These are phyloP conservation scores for Starmera dryadoides DNA, from an alignment of 805 yeast species.

Conservation along the genomic window DNA sequence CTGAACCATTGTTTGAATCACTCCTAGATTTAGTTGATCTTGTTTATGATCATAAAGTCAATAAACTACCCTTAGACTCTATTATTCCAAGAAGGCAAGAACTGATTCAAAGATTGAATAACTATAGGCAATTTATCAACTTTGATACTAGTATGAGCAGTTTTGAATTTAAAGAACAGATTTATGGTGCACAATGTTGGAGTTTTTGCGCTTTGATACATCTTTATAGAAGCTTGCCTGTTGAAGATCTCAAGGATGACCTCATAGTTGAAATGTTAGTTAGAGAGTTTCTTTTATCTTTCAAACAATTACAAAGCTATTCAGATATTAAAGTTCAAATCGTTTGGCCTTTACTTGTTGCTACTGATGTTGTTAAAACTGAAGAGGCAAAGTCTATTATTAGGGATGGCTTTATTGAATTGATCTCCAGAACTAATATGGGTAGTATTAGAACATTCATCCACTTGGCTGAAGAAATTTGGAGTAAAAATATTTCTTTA, in stretches of 20 bases:
- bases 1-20: not conserved
- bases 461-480: not conserved
- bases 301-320: not conserved
- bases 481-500: not conserved
- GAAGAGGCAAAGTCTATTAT: not conserved
- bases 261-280: not conserved
- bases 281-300: not conserved
- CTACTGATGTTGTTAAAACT: not conserved
- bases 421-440: not conserved
- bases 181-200: not conserved
- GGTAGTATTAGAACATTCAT: not conserved
- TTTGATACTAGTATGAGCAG: not conserved
- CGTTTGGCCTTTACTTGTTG: not conserved
- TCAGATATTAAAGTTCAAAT: not conserved
- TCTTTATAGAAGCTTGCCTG: not conserved
- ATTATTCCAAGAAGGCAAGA: too few species aligned
- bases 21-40: not conserved
- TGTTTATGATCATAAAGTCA: too few species aligned
- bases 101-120: not conserved
- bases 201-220: not conserved
- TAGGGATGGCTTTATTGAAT: not conserved
- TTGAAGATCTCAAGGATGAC: not conserved
- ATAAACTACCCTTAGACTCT: too few species aligned
- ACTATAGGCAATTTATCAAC: not conserved
- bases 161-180: not conserved